phyloP scores from a whole-genome alignment of 257 asterid genomes.

The Lithospermum erythrorhizon region DNA sequence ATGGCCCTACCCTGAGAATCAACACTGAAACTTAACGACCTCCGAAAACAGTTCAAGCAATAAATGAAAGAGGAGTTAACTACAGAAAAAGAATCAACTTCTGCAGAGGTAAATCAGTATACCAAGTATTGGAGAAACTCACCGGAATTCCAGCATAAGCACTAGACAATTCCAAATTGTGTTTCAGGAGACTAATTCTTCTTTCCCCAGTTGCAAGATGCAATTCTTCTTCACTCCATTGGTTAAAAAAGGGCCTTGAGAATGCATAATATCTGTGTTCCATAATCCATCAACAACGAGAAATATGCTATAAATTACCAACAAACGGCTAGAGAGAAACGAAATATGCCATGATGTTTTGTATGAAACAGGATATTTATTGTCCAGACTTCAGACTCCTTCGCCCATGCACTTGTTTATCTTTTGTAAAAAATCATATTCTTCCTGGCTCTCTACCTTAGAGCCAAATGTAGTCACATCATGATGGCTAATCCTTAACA shows the following conservation, averaged over 20 bases:
- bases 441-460: background rate
- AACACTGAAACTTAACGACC: background rate
- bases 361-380: no score
- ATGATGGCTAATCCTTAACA: background rate
- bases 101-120: constrained; percentile 3
- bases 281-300: background rate
- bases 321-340: background rate
- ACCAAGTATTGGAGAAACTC: constrained; percentile 14
- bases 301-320: background rate
- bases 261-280: constrained; percentile 15
- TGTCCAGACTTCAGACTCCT: background rate
- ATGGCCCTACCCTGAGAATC: constrained; percentile 51
- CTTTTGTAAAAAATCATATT: background rate
- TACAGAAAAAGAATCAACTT: background rate
- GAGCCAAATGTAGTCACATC: background rate
- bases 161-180: constrained; percentile 51
- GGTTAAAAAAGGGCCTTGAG: constrained; percentile 20
- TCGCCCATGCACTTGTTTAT: background rate
- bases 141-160: constrained; percentile 68
- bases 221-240: constrained; percentile 68
- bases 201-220: constrained; percentile 74
- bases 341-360: background rate
- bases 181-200: constrained; percentile 30
- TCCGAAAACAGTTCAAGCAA: background rate
- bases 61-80: background rate